Evolutionary conservation across 331 rosid species (phyloP), one percentile per base, ranked within the genome.

Genomic region (Acacia pycnantha): DNA sequence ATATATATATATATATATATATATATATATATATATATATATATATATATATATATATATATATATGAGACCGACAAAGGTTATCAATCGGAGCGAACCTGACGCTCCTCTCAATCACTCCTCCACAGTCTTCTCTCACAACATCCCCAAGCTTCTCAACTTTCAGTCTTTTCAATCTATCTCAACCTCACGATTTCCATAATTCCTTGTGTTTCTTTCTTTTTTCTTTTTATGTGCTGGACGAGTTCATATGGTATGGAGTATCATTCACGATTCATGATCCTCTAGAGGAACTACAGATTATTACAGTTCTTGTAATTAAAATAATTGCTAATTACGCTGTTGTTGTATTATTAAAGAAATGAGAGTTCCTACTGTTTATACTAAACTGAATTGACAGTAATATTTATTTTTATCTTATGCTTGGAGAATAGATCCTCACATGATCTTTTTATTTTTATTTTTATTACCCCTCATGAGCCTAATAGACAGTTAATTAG

Each of bases 21-120:
- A n/a, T n/a, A n/a, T n/a, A n/a, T n/a, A n/a, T n/a, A n/a, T n/a
- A n/a, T n/a, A n/a, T n/a, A n/a, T n/a, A n/a, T n/a, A n/a, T n/a
- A n/a, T n/a, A n/a, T n/a, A n/a, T n/a, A n/a, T n/a, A n/a, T n/a
- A n/a, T n/a, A n/a, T n/a, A n/a, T n/a, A n/a, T n/a, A n/a, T n/a
- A n/a, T n/a, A n/a, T n/a, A n/a, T n/a, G n/a, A n/a, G n/a, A n/a
- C 31, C 31, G 31, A 29, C 31, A 29, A 4, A 33, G 35, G 35
- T 33, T n/a, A n/a, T 33, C 69, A 91, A 73, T 78, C 68, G 97
- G 81, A 93, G 97, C 78, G 97, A 93, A 35, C 84, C 72, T 22
- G 91, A 86, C 47, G 22, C 85, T 59, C 8, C 67, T 16, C 61
- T 75, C 44, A 79, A 71, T 15, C n/a, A 5, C 67, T 35, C 35